Percentiles rank a stretch among this genome's conserved stretches.
phyloP scores from a whole-genome alignment of 345 rosid species.

The Salix viminalis region DNA sequence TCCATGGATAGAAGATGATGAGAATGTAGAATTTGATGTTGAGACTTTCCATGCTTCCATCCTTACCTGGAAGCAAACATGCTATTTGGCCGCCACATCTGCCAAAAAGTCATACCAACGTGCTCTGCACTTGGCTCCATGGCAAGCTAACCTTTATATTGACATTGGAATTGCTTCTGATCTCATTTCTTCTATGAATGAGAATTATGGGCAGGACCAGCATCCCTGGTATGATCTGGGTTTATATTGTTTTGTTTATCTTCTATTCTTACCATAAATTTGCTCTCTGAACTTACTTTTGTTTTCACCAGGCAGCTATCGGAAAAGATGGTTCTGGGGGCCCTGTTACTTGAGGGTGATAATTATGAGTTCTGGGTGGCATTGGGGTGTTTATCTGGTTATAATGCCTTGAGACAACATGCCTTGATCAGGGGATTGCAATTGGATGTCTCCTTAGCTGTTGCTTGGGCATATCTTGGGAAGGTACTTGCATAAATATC shows the following conservation, averaged over 20 bases:
- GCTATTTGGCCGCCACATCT: constrained; percentile 52
- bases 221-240: constrained; percentile 55
- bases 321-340: constrained; percentile 91
- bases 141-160: constrained; percentile 79
- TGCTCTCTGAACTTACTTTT: constrained; percentile 19
- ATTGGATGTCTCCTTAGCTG: constrained; percentile 73
- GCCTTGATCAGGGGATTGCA: constrained; percentile 84
- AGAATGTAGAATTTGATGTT: constrained; percentile 26
- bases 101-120: constrained; percentile 73
- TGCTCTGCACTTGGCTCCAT: constrained; percentile 79
- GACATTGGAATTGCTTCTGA: constrained; percentile 72
- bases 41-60: constrained; percentile 49
- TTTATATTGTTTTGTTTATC: constrained; percentile 9
- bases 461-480: constrained; percentile 91
- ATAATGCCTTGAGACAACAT: constrained; percentile 74
- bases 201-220: constrained; percentile 24
- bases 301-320: constrained; percentile 71
- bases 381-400: constrained; percentile 68
- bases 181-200: constrained; percentile 50
- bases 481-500: constrained; percentile 49
- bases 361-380: constrained; percentile 83
- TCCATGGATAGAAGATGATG: constrained; percentile 61
- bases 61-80: constrained; percentile 62
- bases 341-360: constrained; percentile 73
- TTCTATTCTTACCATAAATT: constrained; percentile 8